Evolutionary conservation across 441 rosid genomes (phyloP).

Genomic region (Adansonia gregorii): DNA sequence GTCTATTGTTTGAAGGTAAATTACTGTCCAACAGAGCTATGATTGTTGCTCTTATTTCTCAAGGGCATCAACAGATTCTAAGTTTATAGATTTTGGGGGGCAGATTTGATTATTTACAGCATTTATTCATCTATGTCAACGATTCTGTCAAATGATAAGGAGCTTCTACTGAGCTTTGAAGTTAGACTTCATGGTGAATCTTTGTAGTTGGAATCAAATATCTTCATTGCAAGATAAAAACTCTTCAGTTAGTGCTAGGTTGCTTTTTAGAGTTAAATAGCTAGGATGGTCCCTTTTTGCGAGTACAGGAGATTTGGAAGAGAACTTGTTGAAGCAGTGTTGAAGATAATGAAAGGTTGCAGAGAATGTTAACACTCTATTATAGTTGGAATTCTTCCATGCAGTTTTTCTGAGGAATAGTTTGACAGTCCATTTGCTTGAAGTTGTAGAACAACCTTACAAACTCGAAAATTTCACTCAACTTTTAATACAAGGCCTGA

Average conservation of each 20-base stretch:
- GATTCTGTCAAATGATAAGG: background rate
- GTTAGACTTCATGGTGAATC: background rate
- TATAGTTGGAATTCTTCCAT: slow-evolving; percentile 12
- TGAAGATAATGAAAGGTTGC: background rate
- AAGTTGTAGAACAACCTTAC: background rate
- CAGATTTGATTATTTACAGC: background rate
- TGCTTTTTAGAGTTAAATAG: slow-evolving; percentile 15
- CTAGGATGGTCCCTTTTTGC: background rate
- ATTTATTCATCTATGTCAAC: background rate
- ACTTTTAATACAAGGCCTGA: background rate
- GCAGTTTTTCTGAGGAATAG: background rate
- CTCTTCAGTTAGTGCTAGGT: background rate
- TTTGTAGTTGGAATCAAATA: slow-evolving; percentile 3
- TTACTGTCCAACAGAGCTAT: slow-evolving; percentile 4
- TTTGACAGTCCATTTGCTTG: slow-evolving; percentile 18
- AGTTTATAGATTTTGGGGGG: background rate
- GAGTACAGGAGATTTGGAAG: background rate
- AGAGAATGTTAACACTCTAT: background rate
- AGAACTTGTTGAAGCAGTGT: background rate
- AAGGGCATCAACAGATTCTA: slow-evolving; percentile 12
- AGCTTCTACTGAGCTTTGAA: background rate
- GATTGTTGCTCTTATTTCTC: slow-evolving; percentile 5
- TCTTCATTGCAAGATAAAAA: background rate
- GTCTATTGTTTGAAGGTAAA: slow-evolving; percentile 88
- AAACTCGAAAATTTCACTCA: background rate